Evolutionary conservation across 176 grass and related monocot genomes (phyloP).

Genomic region (Oryza nivara): DNA sequence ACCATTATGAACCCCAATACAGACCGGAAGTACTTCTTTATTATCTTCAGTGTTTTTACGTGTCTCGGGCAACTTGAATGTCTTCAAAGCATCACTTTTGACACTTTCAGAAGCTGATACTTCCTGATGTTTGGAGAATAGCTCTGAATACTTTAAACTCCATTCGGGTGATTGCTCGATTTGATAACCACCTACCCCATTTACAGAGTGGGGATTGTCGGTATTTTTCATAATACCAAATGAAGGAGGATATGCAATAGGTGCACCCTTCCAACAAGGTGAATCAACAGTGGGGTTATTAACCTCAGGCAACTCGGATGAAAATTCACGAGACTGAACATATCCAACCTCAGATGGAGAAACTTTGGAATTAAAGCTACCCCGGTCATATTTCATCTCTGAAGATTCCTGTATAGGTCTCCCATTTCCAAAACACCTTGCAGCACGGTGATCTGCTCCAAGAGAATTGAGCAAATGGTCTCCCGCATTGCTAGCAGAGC

Average conservation of each 20-base stretch:
- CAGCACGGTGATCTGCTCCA: constrained; percentile 13
- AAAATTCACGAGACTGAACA: constrained; percentile 35
- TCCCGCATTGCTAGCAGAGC: not conserved
- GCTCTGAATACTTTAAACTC: constrained; percentile 12
- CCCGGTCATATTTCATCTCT: constrained; percentile 37
- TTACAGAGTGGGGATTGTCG: not conserved
- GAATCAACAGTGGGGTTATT: constrained; percentile 63
- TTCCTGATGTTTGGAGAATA: constrained; percentile 4
- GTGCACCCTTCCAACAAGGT: constrained; percentile 75
- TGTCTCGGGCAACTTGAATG: constrained; percentile 20
- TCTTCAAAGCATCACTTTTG: constrained; percentile 16
- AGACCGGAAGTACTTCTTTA: not conserved
- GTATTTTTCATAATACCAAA: constrained; percentile 49
- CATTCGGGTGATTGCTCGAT: constrained; percentile 26
- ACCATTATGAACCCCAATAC: constrained; percentile 16
- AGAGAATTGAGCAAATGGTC: not conserved
- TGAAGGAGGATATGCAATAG: constrained; percentile 38
- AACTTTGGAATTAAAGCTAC: constrained; percentile 20
- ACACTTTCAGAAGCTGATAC: constrained; percentile 21
- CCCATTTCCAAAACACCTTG: constrained; percentile 23
- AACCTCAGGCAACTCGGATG: constrained; percentile 39
- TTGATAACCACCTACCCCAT: constrained; percentile 30
- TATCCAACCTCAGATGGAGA: constrained; percentile 39
- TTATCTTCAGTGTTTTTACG: constrained; percentile 15
- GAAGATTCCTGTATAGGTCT: constrained; percentile 17